Evolutionary conservation across 1,139 yeast genomes (phyloP).

Genomic region (Saccharomyces hybrid): DNA sequence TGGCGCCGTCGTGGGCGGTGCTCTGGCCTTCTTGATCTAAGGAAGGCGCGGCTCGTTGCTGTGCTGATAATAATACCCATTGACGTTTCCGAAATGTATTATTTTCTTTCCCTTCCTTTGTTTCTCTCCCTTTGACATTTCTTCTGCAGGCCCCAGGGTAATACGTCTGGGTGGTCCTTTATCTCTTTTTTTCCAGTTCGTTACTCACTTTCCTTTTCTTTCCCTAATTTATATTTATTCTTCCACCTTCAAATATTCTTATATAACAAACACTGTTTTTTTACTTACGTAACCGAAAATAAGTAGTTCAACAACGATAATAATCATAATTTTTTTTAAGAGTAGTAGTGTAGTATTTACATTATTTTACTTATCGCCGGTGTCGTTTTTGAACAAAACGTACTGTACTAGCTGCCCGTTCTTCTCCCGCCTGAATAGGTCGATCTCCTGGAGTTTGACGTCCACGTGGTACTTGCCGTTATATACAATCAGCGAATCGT

Average conservation of each 20-base stretch:
- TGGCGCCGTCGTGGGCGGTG: slow-evolving; percentile 26
- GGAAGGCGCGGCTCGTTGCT: background rate
- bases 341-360: background rate
- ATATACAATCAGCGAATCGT: slow-evolving; percentile 20
- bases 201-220: background rate
- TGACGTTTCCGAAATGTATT: background rate
- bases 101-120: background rate
- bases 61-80: background rate
- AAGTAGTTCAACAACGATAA: no score
- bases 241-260: background rate
- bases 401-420: slow-evolving; percentile 23
- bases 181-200: background rate
- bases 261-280: background rate
- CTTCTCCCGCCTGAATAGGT: slow-evolving; percentile 21
- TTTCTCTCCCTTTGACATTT: background rate
- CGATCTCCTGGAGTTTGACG: slow-evolving; percentile 24
- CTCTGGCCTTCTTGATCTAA: slow-evolving; percentile 23
- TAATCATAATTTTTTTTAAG: background rate
- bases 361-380: background rate
- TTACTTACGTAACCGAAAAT: no score
- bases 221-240: background rate
- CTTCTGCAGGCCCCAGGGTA: background rate
- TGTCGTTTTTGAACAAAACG: slow-evolving; percentile 21
- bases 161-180: background rate
- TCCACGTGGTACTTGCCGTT: slow-evolving; percentile 29